Percentiles rank a stretch among this genome's conserved stretches.
Evolutionary conservation across 106 monocot species (phyloP).

Genomic region (Dendrobium chrysotoxum): DNA sequence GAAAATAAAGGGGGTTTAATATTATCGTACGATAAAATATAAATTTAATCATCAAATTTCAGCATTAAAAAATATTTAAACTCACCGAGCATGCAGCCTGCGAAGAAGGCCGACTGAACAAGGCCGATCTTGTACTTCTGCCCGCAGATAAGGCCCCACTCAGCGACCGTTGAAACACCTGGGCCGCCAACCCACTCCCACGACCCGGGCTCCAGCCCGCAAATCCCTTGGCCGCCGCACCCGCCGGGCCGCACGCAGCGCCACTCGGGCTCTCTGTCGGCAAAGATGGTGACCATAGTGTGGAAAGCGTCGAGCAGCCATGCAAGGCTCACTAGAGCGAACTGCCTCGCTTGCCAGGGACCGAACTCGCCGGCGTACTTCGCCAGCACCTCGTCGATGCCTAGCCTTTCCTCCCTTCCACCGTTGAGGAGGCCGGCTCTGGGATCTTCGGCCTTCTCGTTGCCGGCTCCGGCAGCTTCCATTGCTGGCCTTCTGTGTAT

Average conservation of each 20-base stretch:
- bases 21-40: too few species aligned
- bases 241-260: constrained; percentile 8
- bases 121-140: constrained; percentile 74
- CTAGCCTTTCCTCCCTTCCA: constrained; percentile 5
- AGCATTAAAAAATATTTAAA: too few species aligned
- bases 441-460: background rate
- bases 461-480: background rate
- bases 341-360: constrained; percentile 20
- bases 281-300: constrained; percentile 20
- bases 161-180: constrained; percentile 16
- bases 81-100: constrained; percentile 76
- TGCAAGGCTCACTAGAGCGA: constrained; percentile 15
- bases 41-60: too few species aligned
- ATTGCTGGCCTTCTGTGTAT: background rate
- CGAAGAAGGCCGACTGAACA: constrained; percentile 74
- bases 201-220: constrained; percentile 20
- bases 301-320: constrained; percentile 19
- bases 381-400: constrained; percentile 17
- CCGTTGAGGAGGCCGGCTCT: background rate
- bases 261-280: constrained; percentile 10
- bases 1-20: too few species aligned
- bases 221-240: constrained; percentile 1
- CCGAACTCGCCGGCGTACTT: constrained; percentile 24
- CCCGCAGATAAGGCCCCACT: constrained; percentile 72
- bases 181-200: constrained; percentile 33